Evolutionary conservation across 2,329 filamentous ascomycete species (phyloP), one percentile per base, ranked within the genome.

Genomic region (Cladophialophora yegresii): DNA sequence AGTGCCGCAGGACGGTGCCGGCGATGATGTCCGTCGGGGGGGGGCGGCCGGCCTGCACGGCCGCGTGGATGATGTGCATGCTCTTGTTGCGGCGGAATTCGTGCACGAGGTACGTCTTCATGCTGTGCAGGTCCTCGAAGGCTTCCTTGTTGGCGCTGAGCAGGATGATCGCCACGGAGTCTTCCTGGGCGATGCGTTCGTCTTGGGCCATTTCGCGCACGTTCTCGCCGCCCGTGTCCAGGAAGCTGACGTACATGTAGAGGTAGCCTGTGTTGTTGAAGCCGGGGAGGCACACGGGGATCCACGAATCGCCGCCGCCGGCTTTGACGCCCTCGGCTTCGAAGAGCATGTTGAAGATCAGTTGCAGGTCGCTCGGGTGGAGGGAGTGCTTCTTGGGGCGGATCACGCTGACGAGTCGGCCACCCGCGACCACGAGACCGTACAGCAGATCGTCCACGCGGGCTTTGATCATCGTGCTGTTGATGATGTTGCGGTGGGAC

Each of bases 281-380:
- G 4, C 93, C 93, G 0, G 95, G 96, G 2, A 99, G 84, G 72
- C 95, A 99, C 6, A 99, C 83, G 0, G 95, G 95, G 54, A 98
- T 93, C 95, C 95, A 99, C 72, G 93, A 97, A 77, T 99, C 95
- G 32, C 93, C 95, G n/a, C 86, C 92, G 5, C 91, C 93, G 22
- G 92, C 89, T 75, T 95, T 93, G 74, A 99, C 89, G 50, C 91
- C 90, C 55, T 92, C 91, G 1, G 93, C 95, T 78, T 96, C 93
- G 72, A 99, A 99, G 1, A 99, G 86, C 96, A 99, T 99, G 74
- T 98, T 98, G 83, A 99, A 99, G 66, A 99, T 93, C 53, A 99
- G 85, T 73, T 97, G 93, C 26, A 99, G 83, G 75, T 99, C 95
- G 68, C 93, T 93, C 0, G 96, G 95, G 72, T 99, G 96, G 2